A percentile compares a stretch with the other conserved stretches of the same genome.
phyloP scores from a whole-genome alignment of 306 rosid species.

The Begonia peltatifolia region DNA sequence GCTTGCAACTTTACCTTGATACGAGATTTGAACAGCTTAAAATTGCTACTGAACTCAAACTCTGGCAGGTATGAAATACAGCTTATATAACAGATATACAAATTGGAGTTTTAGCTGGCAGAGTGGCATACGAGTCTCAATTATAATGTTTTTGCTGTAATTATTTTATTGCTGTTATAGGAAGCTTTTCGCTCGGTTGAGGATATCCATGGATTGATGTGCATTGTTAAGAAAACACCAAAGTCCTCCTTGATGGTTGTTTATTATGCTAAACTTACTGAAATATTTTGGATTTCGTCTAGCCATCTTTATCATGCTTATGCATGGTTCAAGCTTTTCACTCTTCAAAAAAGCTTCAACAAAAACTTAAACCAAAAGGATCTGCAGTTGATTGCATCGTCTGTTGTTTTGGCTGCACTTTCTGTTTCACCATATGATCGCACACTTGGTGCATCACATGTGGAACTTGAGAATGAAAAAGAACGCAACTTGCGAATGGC shows the following conservation, averaged over 20 bases:
- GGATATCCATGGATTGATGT: constrained; percentile 94
- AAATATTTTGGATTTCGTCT: constrained; percentile 77
- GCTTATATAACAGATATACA: neutral
- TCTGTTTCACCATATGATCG: constrained; percentile 75
- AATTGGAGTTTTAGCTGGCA: too few species aligned
- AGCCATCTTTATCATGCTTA: constrained; percentile 89
- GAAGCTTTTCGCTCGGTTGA: constrained; percentile 96
- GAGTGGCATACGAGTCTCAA: too few species aligned
- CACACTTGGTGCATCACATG: constrained; percentile 58
- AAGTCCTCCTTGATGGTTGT: constrained; percentile 92
- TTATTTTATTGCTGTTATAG: constrained; percentile 23
- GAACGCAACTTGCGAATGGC: constrained; percentile 87
- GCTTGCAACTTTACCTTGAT: constrained; percentile 84
- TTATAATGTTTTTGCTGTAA: neutral
- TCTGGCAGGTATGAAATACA: constrained; percentile 70
- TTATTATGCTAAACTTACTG: constrained; percentile 84
- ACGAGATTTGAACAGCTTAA: constrained; percentile 96
- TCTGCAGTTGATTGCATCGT: constrained; percentile 87
- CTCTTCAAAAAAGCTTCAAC: constrained; percentile 79
- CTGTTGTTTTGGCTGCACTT: constrained; percentile 94
- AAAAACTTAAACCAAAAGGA: constrained; percentile 94
- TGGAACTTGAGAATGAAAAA: constrained; percentile 79
- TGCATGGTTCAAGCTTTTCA: constrained; percentile 93
- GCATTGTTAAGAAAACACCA: constrained; percentile 92
- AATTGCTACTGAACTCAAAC: constrained; percentile 84